Evolutionary conservation across 768 basidiomycete genomes (phyloP), one percentile per base, ranked within the genome.

Genomic region (Hypholoma fasciculare): DNA sequence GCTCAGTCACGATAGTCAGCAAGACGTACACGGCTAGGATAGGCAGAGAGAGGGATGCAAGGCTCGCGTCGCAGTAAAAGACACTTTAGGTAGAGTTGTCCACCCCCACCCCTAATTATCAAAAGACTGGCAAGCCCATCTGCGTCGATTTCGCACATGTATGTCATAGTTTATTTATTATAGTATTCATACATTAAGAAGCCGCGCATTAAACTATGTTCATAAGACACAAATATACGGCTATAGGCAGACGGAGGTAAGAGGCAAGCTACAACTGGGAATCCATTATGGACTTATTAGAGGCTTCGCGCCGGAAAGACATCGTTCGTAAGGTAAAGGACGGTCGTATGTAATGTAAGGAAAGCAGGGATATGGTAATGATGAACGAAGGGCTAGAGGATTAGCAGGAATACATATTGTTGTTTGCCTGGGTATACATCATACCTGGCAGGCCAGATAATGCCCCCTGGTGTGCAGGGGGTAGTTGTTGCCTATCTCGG

Each of bases 1-100:
- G 62, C 37, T 43, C n/a, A 94, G 91, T 93, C 76, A 89, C 88
- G 69, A 83, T 91, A 48, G 87, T 93, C 30, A 88, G 88, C 74
- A 79, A 78, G 65, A 80, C 87, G 16, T 93, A 93, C 71, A 75
- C 81, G 27, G 68, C 76, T 40, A 82, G 89, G 58, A 66, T 90
- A 43, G 73, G 75, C 60, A 82, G 74, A 65, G 86, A 89, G 69
- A 74, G 84, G 54, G 67, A 68, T 59, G 75, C 76, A 19, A 19
- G 42, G 12, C 43, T 27, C 38, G 52, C 23, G 27, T 30, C 20
- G 42, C 44, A 46, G 7, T 19, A 46, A 23, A 20, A 16, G 23
- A 49, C 34, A 17, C n/a, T 34, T 19, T 17, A 44, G 43, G 7
- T 9, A 6, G 17, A 23, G 8, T 19, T 12, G 20, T 43, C 14